Conservation (phyloP, 1,139 yeast genomes). For the Suhomyces yuchorum region DNA sequence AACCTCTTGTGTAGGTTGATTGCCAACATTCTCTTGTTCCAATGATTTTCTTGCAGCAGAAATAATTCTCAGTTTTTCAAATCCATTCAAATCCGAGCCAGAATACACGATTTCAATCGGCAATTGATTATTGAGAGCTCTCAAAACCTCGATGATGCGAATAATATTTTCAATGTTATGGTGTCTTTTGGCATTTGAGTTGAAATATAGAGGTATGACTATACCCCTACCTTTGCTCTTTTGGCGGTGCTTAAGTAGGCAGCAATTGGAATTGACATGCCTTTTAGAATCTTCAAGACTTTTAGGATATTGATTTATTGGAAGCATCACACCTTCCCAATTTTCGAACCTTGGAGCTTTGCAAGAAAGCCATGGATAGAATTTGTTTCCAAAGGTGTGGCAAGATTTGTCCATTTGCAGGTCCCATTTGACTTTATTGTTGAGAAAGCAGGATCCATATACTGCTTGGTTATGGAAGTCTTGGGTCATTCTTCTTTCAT, state of each 20-base stretch:
- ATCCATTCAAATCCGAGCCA: conserved; percentile 17
- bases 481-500: conserved; percentile 25
- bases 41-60: conserved; percentile 18
- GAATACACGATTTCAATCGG: conserved; percentile 34
- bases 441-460: conserved; percentile 34
- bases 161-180: conserved; percentile 24
- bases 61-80: conserved; percentile 24
- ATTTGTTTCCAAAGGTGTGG: conserved; percentile 8
- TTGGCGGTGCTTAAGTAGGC: conserved; percentile 17
- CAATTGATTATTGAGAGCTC: conserved; percentile 29
- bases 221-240: conserved; percentile 35
- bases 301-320: conserved; percentile 2
- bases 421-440: conserved; percentile 1
- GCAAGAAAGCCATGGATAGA: conserved; percentile 23
- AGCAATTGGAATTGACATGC: conserved; percentile 13
- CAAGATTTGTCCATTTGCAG: conserved; percentile 2
- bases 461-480: conserved; percentile 32
- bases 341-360: conserved; percentile 19
- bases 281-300: conserved; percentile 4
- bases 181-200: conserved; percentile 13
- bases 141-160: conserved; percentile 29
- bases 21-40: not conserved
- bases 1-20: conserved; percentile 30
- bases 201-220: conserved; percentile 33
- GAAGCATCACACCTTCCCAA: conserved; percentile 18